Base-by-base conservation (phyloP, 257 asterid species). In the Apocynum venetum region DNA sequence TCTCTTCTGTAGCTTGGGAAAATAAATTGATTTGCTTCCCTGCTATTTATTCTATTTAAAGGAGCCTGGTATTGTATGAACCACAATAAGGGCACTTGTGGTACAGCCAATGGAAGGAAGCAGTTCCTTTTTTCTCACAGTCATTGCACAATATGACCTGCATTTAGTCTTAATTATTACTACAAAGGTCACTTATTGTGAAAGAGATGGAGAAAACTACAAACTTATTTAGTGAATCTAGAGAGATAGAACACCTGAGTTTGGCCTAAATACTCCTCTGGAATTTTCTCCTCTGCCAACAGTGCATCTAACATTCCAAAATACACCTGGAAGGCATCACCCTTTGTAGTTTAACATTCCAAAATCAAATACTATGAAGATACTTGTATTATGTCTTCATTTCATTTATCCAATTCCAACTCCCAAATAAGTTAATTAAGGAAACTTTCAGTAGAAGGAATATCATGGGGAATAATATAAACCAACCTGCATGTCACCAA, bases 401-500 rank as follows among this genome's bases (percentile, higher is more conserved):
- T 25, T 25, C 31, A 25, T 25, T 25, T 25, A 25, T 25, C 31
- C 31, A 25, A 25, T 25, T 25, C 31, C 31, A 59, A 10, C 38
- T n/a, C 3, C 10, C 25, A 2, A n/a, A 59, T 38, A 25, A 59
- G 40, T 9, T 8, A n/a, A 1, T 17, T 49, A 61, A 77, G 57
- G 40, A 55, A 8, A 49, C 73, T 52, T 41, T 57, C 59, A 3
- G 17, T 47, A 44, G 65, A 41, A 44, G 31, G 64, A 61, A 25
- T 66, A 76, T 71, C 52, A 61, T 25, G 13, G 1, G 59, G 1
- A 70, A 60, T 7, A 76, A 70, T 20, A 76, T 66, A 31, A 73
- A 80, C 93, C 79, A 72, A 91, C 98, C 97, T 88, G 91, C 96
- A 91, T 88, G 84, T 93, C 97, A 53, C 98, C 98, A 25, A 93